Conservation (phyloP, 139 green algal species). For the Pycnococcus provasolii region DNA sequence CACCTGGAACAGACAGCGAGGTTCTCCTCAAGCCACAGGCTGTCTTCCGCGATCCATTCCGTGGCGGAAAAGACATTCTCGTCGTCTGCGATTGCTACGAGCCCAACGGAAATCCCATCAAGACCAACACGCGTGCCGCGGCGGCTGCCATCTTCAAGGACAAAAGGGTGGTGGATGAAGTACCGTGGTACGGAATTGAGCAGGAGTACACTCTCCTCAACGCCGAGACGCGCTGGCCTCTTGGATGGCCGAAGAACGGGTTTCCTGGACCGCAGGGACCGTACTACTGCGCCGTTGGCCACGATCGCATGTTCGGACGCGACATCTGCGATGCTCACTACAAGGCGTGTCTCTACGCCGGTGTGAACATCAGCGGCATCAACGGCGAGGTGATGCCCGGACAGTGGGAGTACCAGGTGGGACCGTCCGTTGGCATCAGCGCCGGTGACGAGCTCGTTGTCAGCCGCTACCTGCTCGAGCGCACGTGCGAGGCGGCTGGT, state of each 20-base stretch:
- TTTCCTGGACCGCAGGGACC: constrained; percentile 85
- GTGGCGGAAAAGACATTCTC: constrained; percentile 17
- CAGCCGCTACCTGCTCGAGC: constrained; percentile 80
- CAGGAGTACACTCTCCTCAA: constrained; percentile 98
- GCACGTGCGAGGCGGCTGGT: constrained; percentile 81
- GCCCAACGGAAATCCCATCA: constrained; percentile 67
- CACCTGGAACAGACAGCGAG: constrained; percentile 82
- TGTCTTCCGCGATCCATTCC: constrained; percentile 63
- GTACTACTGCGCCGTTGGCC: constrained; percentile 95
- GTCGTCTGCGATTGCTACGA: constrained; percentile 92
- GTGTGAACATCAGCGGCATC: constrained; percentile 82
- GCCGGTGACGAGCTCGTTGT: constrained; percentile 92
- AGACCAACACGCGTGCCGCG: constrained; percentile 81
- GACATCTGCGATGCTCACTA: constrained; percentile 93
- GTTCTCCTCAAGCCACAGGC: constrained; percentile 68
- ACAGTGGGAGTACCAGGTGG: constrained; percentile 97
- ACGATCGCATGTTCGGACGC: constrained; percentile 60
- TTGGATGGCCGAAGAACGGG: constrained; percentile 75
- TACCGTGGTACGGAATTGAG: constrained; percentile 94
- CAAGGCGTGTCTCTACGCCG: constrained; percentile 83
- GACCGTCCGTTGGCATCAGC: constrained; percentile 77
- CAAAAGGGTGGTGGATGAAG: constrained; percentile 45
- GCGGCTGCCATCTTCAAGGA: constrained; percentile 40
- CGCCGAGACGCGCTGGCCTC: constrained; percentile 84
- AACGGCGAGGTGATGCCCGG: constrained; percentile 97